Evolutionary conservation across 768 basidiomycete genomes (phyloP), one percentile per base, ranked within the genome.

Genomic region (Vararia minispora): DNA sequence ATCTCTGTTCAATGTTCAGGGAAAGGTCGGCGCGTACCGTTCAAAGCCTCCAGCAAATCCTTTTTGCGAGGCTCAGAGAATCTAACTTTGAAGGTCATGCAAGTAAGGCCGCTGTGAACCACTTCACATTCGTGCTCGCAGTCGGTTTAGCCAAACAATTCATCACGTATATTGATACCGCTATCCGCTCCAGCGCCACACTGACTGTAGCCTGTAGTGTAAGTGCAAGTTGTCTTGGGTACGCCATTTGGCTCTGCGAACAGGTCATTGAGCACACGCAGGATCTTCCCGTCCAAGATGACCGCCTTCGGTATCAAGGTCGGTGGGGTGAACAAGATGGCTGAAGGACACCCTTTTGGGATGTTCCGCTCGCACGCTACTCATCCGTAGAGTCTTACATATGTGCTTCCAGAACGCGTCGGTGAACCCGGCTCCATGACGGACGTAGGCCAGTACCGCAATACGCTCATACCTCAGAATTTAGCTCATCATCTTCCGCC

Each of bases 71-170:
- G 30, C 37, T 32, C 35, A 3, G 16, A 24, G 34, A 3, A 16
- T 24, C 40, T 17, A 25, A 28, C 21, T 25, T 27, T 17, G 18
- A 45, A 89, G 85, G 88, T 54, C 72, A 76, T 48, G 65, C 84
- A 6, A 86, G 83, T 57, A 89, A 89, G 59, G 86, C 86, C n/a
- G 84, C 84, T 22, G 72, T 79, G 12, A 86, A 85, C 59, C 83
- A 86, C 46, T 71, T 88, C 33, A 85, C 84, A 5, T 72, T 73
- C 12, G 62, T 67, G 30, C 62, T 87, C 17, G 80, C 85, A 0
- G 55, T 73, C 26, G 79, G 79, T 38, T 66, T 88, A 13, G 72
- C 62, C 6, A 61, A 61, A 13, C 58, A 57, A 10, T 67, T 70
- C 42, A 69, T 86, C 57, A 82, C 76, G 78, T 82, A 57, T n/a